phyloP scores from a whole-genome alignment of 768 basidiomycete species.

The Solioccasus polychromus region DNA sequence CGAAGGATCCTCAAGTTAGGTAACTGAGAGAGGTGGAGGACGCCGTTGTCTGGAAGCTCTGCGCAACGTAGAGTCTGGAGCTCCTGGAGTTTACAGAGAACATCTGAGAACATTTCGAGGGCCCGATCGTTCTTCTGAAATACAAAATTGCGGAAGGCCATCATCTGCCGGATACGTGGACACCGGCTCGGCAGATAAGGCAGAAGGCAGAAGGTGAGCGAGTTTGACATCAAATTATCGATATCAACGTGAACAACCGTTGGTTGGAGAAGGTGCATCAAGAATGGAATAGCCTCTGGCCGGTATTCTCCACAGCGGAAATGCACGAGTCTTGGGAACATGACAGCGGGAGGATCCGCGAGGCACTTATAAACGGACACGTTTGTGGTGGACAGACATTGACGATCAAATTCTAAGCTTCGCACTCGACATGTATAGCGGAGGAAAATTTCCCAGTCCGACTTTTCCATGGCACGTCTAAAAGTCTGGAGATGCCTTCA shows the following conservation, averaged over 20 bases:
- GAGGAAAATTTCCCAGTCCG: conserved; percentile 30
- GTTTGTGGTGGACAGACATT: conserved; percentile 23
- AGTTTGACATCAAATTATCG: conserved; percentile 27
- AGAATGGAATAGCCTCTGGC: conserved; percentile 21
- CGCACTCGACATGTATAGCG: conserved; percentile 29
- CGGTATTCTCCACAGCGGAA: conserved; percentile 28
- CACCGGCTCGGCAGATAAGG: conserved; percentile 21
- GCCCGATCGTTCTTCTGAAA: conserved; percentile 25
- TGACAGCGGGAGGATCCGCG: conserved; percentile 7
- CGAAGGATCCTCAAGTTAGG: conserved; percentile 23
- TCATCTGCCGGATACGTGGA: conserved; percentile 26
- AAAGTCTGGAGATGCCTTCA: conserved; percentile 15
- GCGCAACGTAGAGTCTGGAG: conserved; percentile 26
- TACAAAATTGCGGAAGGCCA: conserved; percentile 29
- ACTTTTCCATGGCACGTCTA: conserved; percentile 16
- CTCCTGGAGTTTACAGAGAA: conserved; percentile 22
- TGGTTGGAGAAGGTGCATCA: conserved; percentile 24
- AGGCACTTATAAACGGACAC: conserved; percentile 20
- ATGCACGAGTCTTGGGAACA: conserved; percentile 27
- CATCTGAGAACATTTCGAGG: conserved; percentile 21
- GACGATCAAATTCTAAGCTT: conserved; percentile 30
- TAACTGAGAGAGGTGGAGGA: conserved; percentile 21
- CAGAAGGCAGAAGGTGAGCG: conserved; percentile 17
- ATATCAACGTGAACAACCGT: conserved; percentile 28
- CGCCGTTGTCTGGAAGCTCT: conserved; percentile 23